Percentiles rank a stretch among this genome's conserved stretches.
Conservation (phyloP, 257 asterid genomes). For the Solanum appendiculatum region DNA sequence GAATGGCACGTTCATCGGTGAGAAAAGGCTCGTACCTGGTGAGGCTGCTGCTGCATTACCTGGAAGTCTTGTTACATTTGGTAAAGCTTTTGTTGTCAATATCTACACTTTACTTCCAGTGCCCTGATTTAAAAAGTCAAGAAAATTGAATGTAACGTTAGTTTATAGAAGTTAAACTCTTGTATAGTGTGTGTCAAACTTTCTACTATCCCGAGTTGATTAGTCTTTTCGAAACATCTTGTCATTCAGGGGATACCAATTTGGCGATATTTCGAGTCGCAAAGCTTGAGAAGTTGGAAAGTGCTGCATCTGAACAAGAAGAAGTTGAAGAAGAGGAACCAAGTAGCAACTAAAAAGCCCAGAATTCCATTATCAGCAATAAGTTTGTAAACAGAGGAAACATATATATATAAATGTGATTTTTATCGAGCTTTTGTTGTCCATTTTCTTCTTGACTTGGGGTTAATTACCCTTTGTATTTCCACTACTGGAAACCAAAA, state of each 20-base stretch:
- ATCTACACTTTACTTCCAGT: background rate
- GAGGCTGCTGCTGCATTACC: conserved; percentile 55
- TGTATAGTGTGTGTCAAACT: background rate
- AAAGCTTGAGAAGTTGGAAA: conserved; percentile 38
- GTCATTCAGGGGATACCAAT: conserved; percentile 53
- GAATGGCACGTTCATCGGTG: conserved; percentile 75
- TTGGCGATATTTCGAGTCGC: conserved; percentile 63
- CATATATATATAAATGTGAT: background rate
- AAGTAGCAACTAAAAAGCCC: conserved; percentile 1
- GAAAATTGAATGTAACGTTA: too few species aligned
- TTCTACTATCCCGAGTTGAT: background rate
- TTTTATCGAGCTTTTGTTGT: background rate
- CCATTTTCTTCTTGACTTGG: background rate
- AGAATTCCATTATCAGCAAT: background rate
- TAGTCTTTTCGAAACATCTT: background rate
- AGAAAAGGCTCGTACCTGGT: conserved; percentile 67
- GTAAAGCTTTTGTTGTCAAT: conserved; percentile 23
- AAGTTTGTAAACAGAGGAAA: background rate
- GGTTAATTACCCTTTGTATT: background rate
- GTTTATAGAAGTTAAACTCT: background rate
- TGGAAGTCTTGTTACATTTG: conserved; percentile 65
- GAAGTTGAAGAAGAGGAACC: conserved; percentile 11
- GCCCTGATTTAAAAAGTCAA: too few species aligned
- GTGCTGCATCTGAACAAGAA: conserved; percentile 12
- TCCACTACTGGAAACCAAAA: too few species aligned